Evolutionary conservation across 2,329 filamentous ascomycete species (phyloP), one percentile per base, ranked within the genome.

Genomic region (Parastagonospora avenae): DNA sequence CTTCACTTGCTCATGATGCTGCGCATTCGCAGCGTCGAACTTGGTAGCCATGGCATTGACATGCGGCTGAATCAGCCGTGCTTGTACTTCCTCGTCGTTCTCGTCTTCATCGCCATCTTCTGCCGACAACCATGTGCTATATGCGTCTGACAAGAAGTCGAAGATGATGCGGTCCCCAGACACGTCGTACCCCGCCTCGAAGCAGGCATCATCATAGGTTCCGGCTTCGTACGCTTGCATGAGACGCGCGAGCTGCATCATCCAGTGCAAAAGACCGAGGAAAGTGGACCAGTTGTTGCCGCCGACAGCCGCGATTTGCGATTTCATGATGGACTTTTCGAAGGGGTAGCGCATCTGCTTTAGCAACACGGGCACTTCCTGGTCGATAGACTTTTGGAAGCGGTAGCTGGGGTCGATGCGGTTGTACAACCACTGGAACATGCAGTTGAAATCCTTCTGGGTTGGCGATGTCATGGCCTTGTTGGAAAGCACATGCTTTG

Each of bases 231-330:
- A 97, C 16, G 89, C 84, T 55, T 97, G 92, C 68, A 97, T 85
- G 88, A 97, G 96, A 62, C 93, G 88, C 4, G 91, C 91, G 44
- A 99, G 80, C 74, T 97, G 92, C 93, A 99, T 96, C 86, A 99
- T 93, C 94, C 94, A 99, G 76, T 99, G 92, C 43, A 99, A 80
- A 71, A 99, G 79, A 0, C 92, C 94, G 10, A 99, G 79, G 67
- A 99, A 97, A 0, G 91, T 94, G 55, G 89, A 89, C 94, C 94
- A 99, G 70, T 97, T 97, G 74, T 96, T 92, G 2, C 92, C 93
- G 59, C 94, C 94, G 0, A 97, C 94, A 2, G 95, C 94, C 0
- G 91, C 86, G 50, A 99, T 91, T 69, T 96, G 92, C 45, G 91
- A 96, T 75, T 97, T 99, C 47, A 92, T 96, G 64, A 99, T 97